phyloP scores from a whole-genome alignment of 75 land plant species.

The Isoetes taiwanensis region DNA sequence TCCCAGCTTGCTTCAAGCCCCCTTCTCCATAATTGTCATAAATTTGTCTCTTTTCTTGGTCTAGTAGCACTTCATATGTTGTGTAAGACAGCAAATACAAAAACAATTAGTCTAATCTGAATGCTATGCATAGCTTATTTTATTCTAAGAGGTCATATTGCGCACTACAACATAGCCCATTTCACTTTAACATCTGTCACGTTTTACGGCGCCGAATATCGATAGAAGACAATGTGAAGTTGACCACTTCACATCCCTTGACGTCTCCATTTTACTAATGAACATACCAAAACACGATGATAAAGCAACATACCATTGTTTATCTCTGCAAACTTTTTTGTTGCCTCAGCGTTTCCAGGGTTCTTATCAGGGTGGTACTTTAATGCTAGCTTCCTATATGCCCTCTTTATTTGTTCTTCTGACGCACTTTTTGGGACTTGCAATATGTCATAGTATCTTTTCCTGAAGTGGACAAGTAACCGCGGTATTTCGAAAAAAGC shows the following conservation, averaged over 20 bases:
- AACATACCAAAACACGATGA: too few species aligned
- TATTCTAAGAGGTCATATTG: too few species aligned
- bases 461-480: conserved; percentile 33
- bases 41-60: conserved; percentile 62
- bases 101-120: background rate
- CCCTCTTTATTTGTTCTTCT: conserved; percentile 82
- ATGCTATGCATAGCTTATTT: too few species aligned
- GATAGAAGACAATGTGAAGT: too few species aligned
- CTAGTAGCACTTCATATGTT: conserved; percentile 81
- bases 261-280: too few species aligned
- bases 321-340: conserved; percentile 73
- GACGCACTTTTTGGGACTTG: conserved; percentile 63
- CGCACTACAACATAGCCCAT: too few species aligned
- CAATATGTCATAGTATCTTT: conserved; percentile 66
- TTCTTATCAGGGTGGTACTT: conserved; percentile 95
- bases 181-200: too few species aligned
- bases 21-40: conserved; percentile 87
- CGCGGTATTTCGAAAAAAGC: too few species aligned
- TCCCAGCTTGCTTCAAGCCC: conserved; percentile 69
- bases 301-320: conserved; percentile 54
- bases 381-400: conserved; percentile 77
- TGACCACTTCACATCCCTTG: too few species aligned
- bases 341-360: conserved; percentile 86
- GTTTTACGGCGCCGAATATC: too few species aligned
- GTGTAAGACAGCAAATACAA: background rate